A percentile compares a stretch with the other conserved stretches of the same genome.
Evolutionary conservation across 129 eudicot species (phyloP).

Genomic region (Flaveria bidentis): DNA sequence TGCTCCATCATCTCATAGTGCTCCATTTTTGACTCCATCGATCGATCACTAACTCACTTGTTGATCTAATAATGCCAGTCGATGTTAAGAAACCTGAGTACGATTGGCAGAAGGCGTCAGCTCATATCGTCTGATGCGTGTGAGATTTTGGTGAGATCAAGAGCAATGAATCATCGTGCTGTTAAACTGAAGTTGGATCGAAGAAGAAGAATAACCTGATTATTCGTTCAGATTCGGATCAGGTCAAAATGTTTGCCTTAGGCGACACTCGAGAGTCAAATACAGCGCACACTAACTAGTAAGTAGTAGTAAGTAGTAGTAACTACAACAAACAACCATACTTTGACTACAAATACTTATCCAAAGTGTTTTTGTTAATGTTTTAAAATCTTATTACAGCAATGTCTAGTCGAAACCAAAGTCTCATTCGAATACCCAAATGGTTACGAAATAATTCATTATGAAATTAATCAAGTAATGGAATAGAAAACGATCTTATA

Average conservation of each 20-base stretch:
- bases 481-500: too few relatives aligned
- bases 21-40: constrained; percentile 90
- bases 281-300: neutral
- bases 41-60: neutral
- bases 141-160: neutral
- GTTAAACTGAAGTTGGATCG: constrained; percentile 10
- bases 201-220: constrained; percentile 11
- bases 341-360: constrained; percentile 1
- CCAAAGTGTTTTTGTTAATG: too few relatives aligned
- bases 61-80: constrained; percentile 38
- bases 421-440: too few relatives aligned
- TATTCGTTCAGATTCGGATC: constrained; percentile 27
- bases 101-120: constrained; percentile 14
- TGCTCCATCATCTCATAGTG: constrained; percentile 99
- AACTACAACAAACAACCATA: constrained; percentile 11
- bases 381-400: too few relatives aligned
- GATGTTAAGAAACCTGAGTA: neutral
- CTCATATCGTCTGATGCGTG: constrained; percentile 13
- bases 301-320: too few relatives aligned
- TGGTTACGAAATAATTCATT: too few relatives aligned
- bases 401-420: too few relatives aligned
- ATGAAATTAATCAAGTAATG: too few relatives aligned
- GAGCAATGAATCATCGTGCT: neutral
- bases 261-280: constrained; percentile 25
- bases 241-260: constrained; percentile 25